These are phyloP conservation scores for Borealophlyctis nickersoniae DNA, from an alignment of 192 early-diverging fungal species.

Conservation along the genomic window DNA sequence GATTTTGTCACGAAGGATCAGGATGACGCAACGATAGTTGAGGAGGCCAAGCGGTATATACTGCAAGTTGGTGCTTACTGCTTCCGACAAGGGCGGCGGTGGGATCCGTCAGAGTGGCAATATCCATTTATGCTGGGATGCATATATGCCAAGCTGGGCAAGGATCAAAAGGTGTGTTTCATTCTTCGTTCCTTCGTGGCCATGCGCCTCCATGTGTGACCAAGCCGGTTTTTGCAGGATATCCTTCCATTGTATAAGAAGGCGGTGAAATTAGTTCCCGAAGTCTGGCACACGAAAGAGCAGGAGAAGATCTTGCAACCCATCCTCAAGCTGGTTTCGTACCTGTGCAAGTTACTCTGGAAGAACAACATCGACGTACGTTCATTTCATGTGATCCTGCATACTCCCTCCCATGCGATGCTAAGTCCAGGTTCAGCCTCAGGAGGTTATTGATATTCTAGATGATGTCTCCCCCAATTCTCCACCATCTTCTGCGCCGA, in stretches of 20 bases:
- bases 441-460: conserved; percentile 13
- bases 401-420: conserved; percentile 5
- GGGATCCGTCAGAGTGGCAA: conserved; percentile 28
- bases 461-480: conserved; percentile 5
- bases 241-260: conserved; percentile 10
- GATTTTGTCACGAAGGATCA: background rate
- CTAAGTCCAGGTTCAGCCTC: too few species aligned
- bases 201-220: too few species aligned
- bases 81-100: conserved; percentile 20
- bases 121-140: conserved; percentile 36
- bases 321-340: conserved; percentile 53
- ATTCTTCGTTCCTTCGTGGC: too few species aligned
- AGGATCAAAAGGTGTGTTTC: background rate
- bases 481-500: conserved; percentile 7
- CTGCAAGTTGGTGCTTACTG: conserved; percentile 18
- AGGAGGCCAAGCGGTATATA: conserved; percentile 1
- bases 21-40: background rate
- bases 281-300: conserved; percentile 38
- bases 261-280: conserved; percentile 29
- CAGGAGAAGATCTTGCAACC: conserved; percentile 65
- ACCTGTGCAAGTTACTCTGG: conserved; percentile 51
- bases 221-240: too few species aligned
- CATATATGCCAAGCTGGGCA: conserved; percentile 20
- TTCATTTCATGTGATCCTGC: conserved; percentile 1
- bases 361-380: conserved; percentile 47